Conservation (phyloP, 345 rosid genomes). For the Pistacia atlantica region DNA sequence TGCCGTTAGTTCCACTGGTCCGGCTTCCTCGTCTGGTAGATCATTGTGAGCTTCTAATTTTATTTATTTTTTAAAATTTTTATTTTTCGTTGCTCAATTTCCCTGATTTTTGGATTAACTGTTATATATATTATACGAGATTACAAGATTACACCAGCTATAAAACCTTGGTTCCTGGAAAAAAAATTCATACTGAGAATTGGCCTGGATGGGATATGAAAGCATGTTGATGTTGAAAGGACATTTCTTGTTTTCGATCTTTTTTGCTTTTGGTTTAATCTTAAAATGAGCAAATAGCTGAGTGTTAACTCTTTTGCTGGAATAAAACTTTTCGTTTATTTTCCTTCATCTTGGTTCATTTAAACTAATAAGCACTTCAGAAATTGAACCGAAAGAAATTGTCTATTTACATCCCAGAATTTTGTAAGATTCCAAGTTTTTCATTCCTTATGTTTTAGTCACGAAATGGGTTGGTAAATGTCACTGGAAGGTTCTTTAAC, state of each 20-base stretch:
- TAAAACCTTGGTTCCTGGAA: neutral
- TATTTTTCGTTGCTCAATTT: neutral
- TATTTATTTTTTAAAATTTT: neutral
- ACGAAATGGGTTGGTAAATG: conserved; percentile 1
- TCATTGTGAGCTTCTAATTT: conserved; percentile 55
- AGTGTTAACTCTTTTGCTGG: neutral
- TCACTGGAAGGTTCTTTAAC: conserved; percentile 18
- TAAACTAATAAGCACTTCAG: neutral
- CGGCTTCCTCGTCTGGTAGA: conserved; percentile 55
- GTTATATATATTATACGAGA: neutral
- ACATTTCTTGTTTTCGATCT: neutral
- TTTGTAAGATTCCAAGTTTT: conserved; percentile 4
- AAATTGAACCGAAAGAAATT: neutral
- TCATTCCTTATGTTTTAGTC: neutral
- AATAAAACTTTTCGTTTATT: neutral
- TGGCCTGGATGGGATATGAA: conserved; percentile 9
- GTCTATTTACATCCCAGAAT: neutral
- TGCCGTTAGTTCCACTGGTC: conserved; percentile 21
- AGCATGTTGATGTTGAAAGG: conserved; percentile 8
- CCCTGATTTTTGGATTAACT: conserved; percentile 2
- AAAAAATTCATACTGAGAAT: too few species aligned
- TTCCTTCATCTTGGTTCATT: neutral
- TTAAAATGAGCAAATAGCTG: neutral
- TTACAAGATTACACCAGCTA: neutral
- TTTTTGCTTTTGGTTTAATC: neutral